Evolutionary conservation across 306 rosid genomes (phyloP), one percentile per base, ranked within the genome.

Genomic region (Senna siamea): DNA sequence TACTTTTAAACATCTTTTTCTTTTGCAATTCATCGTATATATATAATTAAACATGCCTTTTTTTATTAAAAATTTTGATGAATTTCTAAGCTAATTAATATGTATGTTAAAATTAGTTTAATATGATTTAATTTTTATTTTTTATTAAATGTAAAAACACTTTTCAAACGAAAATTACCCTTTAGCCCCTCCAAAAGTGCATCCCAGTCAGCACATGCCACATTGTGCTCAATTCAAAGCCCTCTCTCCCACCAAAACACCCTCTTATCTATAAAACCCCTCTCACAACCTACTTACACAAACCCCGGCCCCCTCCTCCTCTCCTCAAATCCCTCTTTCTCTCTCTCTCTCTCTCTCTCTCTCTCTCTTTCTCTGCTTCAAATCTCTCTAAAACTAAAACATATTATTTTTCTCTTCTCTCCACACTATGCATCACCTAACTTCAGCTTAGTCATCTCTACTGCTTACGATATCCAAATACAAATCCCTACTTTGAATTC

Each of bases 191-290:
- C 52, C 76, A 65, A 80, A 77, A 63, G 82, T 64, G 53, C 79
- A 47, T 67, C 66, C 4, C n/a, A 32, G 38, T 58, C 19, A 28
- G 38, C 40, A 15, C 53, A 40, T 57, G 23, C 40, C 40, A 37
- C 40, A 37, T 37, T 2, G 0, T 66, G 44, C 20, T 41, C 12
- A 3, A 43, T 72, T 79, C 67, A 46, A 80, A 70, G 63, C 43
- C n/a, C 17, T n/a, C 1, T 18, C 77, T 26, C 80, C 44, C 20
- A 0, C 57, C 70, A 14, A 65, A 43, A 26, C 32, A 35, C 13
- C 9, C 14, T 20, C 28, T 7, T 10, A 75, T 20, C 86, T 89
- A 89, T 19, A 78, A 74, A 84, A 58, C 62, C 78, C 65, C 38
- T 22, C 4, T 17, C 0, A 4, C 48, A 46, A 7, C 18, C n/a